Base-by-base conservation (phyloP, 495 filamentous ascomycete species). In the Hyphodiscus hymeniophilus region DNA sequence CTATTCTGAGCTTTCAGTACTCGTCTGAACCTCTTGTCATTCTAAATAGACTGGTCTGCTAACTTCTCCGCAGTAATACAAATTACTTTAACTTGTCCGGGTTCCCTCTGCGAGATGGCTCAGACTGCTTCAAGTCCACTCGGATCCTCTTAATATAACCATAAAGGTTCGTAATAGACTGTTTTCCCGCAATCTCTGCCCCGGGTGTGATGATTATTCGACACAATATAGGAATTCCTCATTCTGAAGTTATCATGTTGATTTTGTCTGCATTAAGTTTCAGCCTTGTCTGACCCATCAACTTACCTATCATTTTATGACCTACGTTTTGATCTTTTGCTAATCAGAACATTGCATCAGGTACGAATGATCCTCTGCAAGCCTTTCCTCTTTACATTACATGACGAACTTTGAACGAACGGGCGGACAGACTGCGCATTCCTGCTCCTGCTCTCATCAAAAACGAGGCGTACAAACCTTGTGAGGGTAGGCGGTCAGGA, bases 341-440 rank as follows among this genome's bases (percentile, higher is more conserved):
- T 74, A 66, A 73, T 63, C 26, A 18, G 35, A 13, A 15, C 0
- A n/a, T 39, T 17, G 12, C 8, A 15, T 50, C 10, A 80, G 74
- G 74, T 82, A 88, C 68, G 76, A 67, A 67, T 44, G 60, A 51
- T 48, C 51, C 40, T 47, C 40, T 49, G 20, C 38, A 2, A 26
- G 28, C 15, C 15, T 26, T 40, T 36, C 36, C 48, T 54, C 7
- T 43, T 30, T 31, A 51, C 53, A 55, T 66, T 57, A 71, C 72
- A 87, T 89, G 81, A 92, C 79, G 88, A 95, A 82, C 80, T 63
- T 87, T 89, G 85, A 94, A 92, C 87, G 87, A 89, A 89, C 89
- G 87, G 89, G 89, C 89, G 89, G 89, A 90, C 89, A 94, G 81
- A 94, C 68, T 74, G 77, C 73, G 79, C 84, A 80, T 76, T 77